A percentile compares a stretch with the other conserved stretches of the same genome.
phyloP scores from a whole-genome alignment of 768 basidiomycete species.

The Leccinum rimulosum region DNA sequence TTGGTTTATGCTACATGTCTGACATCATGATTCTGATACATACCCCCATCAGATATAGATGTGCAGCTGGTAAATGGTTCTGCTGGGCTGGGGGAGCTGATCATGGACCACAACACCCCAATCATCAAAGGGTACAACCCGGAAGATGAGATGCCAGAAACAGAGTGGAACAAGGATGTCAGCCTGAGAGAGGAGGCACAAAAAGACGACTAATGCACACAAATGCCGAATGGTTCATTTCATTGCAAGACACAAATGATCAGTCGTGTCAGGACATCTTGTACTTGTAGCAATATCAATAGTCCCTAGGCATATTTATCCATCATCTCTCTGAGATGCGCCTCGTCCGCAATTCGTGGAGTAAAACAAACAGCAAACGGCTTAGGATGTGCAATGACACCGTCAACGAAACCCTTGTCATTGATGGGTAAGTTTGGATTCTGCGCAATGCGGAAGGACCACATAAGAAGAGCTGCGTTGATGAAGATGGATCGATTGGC shows the following conservation, averaged over 20 bases:
- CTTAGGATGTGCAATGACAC: constrained; percentile 60
- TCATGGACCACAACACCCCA: neutral
- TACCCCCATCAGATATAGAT: neutral
- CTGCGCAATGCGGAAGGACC: constrained; percentile 58
- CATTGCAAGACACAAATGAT: neutral
- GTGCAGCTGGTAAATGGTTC: neutral
- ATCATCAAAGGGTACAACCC: neutral
- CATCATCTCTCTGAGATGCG: constrained; percentile 27
- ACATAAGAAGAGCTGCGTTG: constrained; percentile 60
- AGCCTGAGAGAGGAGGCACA: neutral
- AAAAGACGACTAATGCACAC: neutral
- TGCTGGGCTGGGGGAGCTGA: neutral
- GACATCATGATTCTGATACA: neutral
- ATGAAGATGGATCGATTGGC: constrained; percentile 61
- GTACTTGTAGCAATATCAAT: neutral
- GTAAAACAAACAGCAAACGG: constrained; percentile 60
- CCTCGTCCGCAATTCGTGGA: constrained; percentile 38
- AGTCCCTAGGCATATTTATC: constrained; percentile 19
- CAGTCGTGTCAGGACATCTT: neutral
- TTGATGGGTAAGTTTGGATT: constrained; percentile 57
- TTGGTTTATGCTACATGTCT: neutral
- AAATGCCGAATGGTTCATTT: neutral
- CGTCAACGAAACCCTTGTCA: constrained; percentile 58
- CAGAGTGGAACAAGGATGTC: neutral
- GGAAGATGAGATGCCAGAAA: neutral